These are phyloP conservation scores for Raddia distichophylla DNA, from an alignment of 176 grass and related monocot species.

Conservation along the genomic window DNA sequence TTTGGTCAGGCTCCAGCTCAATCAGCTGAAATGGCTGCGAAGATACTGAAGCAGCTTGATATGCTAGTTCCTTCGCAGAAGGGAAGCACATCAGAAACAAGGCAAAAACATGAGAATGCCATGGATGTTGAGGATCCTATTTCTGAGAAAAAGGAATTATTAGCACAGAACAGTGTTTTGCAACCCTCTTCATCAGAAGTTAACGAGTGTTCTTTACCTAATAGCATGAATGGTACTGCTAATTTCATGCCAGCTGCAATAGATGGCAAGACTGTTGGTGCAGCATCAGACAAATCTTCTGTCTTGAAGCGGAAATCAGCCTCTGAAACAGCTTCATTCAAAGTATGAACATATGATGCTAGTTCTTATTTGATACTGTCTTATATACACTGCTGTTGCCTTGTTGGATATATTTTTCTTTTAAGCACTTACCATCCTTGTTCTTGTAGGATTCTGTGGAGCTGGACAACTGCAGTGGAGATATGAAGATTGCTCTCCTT, in stretches of 20 bases:
- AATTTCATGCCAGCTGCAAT: constrained; percentile 14
- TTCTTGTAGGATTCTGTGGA: constrained; percentile 39
- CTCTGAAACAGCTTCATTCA: constrained; percentile 30
- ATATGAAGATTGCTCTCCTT: background rate
- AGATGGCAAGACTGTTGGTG: constrained; percentile 31
- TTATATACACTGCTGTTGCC: background rate
- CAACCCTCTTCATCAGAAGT: constrained; percentile 29
- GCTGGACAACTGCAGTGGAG: constrained; percentile 36
- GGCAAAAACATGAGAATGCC: constrained; percentile 13
- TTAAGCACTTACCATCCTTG: background rate
- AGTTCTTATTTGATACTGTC: background rate
- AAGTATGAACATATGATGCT: constrained; percentile 30
- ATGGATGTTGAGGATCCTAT: constrained; percentile 17
- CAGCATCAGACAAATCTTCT: constrained; percentile 34
- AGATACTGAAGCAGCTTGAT: constrained; percentile 71
- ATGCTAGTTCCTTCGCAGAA: constrained; percentile 48
- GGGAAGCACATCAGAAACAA: constrained; percentile 38
- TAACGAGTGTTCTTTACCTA: constrained; percentile 22
- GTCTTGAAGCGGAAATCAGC: constrained; percentile 20
- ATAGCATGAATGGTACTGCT: constrained; percentile 3
- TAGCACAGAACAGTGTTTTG: constrained; percentile 22
- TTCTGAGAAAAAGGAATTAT: constrained; percentile 45
- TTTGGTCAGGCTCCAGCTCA: constrained; percentile 49
- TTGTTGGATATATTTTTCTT: background rate
- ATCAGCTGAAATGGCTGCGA: constrained; percentile 56